Evolutionary conservation across 257 asterid genomes (phyloP).

Genomic region (Solanum dulcamara): DNA sequence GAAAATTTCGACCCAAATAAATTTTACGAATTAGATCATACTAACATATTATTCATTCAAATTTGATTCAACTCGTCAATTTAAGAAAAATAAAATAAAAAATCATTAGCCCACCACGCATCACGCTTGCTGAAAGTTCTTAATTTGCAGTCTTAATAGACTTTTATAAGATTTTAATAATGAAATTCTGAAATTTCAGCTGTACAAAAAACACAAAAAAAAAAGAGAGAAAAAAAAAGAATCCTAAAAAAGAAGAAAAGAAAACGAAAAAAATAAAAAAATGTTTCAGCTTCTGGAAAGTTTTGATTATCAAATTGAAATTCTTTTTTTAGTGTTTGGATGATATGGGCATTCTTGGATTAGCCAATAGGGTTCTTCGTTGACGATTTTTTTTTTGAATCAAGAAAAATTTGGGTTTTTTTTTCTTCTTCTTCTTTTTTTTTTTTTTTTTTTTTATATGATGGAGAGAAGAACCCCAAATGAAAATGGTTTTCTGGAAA

Average conservation of each 20-base stretch:
- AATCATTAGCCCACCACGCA: no score
- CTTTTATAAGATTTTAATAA: background rate
- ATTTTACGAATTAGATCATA: background rate
- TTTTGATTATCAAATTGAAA: background rate
- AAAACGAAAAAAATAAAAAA: no score
- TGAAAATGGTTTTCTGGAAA: constrained; percentile 24
- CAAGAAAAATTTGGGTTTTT: background rate
- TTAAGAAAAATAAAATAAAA: background rate
- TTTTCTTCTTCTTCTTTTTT: background rate
- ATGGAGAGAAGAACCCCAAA: constrained; percentile 42
- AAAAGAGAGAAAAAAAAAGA: no score
- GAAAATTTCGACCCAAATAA: background rate
- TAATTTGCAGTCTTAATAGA: background rate
- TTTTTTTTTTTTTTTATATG: background rate
- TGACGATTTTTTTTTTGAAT: background rate
- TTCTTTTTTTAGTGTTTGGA: background rate
- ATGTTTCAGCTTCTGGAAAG: background rate
- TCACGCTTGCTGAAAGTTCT: background rate
- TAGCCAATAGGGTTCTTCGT: background rate
- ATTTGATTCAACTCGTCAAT: background rate
- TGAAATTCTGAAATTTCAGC: background rate
- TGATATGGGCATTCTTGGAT: background rate
- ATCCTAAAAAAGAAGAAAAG: background rate
- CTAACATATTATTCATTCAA: background rate
- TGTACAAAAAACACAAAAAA: background rate